Conservation (phyloP, 176 grass and related monocot species). For the Carex kokanica region DNA sequence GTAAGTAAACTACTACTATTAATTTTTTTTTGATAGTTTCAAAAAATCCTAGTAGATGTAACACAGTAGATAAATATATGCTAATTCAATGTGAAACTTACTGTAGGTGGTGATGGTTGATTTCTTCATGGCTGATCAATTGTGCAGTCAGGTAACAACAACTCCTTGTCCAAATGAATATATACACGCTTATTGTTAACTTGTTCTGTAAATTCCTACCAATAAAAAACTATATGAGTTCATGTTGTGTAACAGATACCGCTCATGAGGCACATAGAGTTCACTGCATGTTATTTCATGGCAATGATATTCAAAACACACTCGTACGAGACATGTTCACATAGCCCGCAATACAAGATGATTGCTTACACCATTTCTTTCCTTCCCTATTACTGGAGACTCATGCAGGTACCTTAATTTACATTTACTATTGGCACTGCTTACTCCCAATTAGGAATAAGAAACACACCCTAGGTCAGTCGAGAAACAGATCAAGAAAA, state of each 20-base stretch:
- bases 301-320: conserved; percentile 35
- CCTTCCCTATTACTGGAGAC: conserved; percentile 48
- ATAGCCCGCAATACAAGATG: conserved; percentile 39
- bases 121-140: conserved; percentile 57
- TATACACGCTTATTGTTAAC: neutral
- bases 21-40: neutral
- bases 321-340: conserved; percentile 37
- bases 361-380: conserved; percentile 42
- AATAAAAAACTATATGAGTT: neutral
- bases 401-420: conserved; percentile 44
- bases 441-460: neutral
- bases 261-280: conserved; percentile 43
- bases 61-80: neutral
- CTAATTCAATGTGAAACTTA: neutral
- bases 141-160: conserved; percentile 45
- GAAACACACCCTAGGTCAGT: neutral
- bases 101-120: conserved; percentile 51
- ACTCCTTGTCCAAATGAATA: neutral
- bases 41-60: neutral
- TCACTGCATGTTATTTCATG: conserved; percentile 48
- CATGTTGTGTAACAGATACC: conserved; percentile 32
- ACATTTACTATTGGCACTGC: neutral
- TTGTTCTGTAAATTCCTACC: neutral
- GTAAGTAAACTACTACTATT: conserved; percentile 23
- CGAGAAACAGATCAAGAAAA: neutral